Conservation (phyloP, 805 yeast species). For the Candida methanosorbosa region DNA sequence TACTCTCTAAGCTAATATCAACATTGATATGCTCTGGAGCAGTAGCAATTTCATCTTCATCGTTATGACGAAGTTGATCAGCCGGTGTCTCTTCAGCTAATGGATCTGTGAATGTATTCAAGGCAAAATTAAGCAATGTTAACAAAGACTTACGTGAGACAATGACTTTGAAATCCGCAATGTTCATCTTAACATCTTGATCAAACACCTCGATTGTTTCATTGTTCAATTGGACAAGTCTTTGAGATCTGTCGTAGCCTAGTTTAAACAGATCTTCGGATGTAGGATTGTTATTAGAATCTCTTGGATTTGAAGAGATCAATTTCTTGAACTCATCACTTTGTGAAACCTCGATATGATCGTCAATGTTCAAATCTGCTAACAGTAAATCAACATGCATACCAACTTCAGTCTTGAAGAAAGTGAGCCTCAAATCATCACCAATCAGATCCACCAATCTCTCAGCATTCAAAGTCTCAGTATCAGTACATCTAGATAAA, state of each 20-base stretch:
- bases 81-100: conserved; percentile 60
- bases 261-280: conserved; percentile 49
- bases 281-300: conserved; percentile 26
- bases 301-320: conserved; percentile 53
- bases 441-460: conserved; percentile 69
- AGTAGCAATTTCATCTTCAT: conserved; percentile 41
- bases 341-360: conserved; percentile 58
- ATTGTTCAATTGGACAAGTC: conserved; percentile 47
- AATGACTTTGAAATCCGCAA: conserved; percentile 73
- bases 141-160: conserved; percentile 71
- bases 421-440: conserved; percentile 50
- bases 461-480: conserved; percentile 49
- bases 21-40: conserved; percentile 74
- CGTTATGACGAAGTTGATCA: conserved; percentile 61
- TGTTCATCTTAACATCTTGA: conserved; percentile 59
- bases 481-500: conserved; percentile 59
- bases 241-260: conserved; percentile 46
- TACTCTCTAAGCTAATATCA: conserved; percentile 58
- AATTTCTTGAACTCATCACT: conserved; percentile 58
- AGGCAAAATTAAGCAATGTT: conserved; percentile 68
- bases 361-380: conserved; percentile 62
- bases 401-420: conserved; percentile 48
- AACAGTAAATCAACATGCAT: conserved; percentile 61
- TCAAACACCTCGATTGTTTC: conserved; percentile 62
- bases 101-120: conserved; percentile 86